These are phyloP conservation scores for Saksenaea oblongispora DNA, from an alignment of 371 early-diverging fungal species.

Conservation along the genomic window DNA sequence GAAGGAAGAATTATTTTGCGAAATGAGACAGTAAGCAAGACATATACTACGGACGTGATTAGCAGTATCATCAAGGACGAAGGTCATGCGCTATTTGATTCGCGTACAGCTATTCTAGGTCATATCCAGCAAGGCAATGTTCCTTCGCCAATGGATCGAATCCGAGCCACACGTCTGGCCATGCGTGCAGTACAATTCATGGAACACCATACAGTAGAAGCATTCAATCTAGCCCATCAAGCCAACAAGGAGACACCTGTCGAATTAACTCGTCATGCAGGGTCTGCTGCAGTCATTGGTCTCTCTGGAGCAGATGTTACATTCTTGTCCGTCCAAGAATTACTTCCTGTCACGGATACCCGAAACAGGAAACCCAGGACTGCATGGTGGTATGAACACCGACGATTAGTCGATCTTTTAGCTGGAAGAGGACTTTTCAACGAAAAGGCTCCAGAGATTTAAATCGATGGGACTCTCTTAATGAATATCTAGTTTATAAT, in stretches of 20 bases:
- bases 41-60: slow-evolving; percentile 95
- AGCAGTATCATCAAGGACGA: slow-evolving; percentile 90
- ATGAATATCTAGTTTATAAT: background rate
- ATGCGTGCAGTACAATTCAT: slow-evolving; percentile 69
- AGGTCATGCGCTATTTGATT: slow-evolving; percentile 88
- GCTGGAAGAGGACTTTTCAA: slow-evolving; percentile 43
- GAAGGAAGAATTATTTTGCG: slow-evolving; percentile 58
- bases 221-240: slow-evolving; percentile 26
- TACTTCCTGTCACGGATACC: slow-evolving; percentile 76
- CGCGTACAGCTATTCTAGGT: slow-evolving; percentile 92
- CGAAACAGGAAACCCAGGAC: slow-evolving; percentile 70
- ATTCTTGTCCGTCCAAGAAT: slow-evolving; percentile 71
- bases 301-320: slow-evolving; percentile 74
- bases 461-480: background rate
- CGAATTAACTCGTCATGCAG: slow-evolving; percentile 61
- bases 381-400: slow-evolving; percentile 81
- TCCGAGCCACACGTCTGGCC: slow-evolving; percentile 88
- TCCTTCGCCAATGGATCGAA: slow-evolving; percentile 96
- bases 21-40: slow-evolving; percentile 80
- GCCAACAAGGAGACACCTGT: slow-evolving; percentile 36
- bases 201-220: slow-evolving; percentile 43
- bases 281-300: slow-evolving; percentile 84
- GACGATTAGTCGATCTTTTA: slow-evolving; percentile 44
- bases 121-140: slow-evolving; percentile 97
- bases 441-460: slow-evolving; percentile 22